Base-by-base conservation (phyloP, 352 stramenopile genomes). In the Aphanomyces cochlioides region DNA sequence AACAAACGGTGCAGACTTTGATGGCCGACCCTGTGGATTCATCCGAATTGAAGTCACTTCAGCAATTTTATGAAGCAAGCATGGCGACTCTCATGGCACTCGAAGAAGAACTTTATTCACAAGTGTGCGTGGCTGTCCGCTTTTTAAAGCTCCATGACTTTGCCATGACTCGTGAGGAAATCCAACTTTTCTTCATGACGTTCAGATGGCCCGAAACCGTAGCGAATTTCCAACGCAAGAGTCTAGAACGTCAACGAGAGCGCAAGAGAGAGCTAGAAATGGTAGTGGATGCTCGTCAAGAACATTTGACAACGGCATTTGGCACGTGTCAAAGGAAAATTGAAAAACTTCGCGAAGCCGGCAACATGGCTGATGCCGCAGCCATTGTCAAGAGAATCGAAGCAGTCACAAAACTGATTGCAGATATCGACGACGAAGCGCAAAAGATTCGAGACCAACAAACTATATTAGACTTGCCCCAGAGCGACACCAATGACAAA, bases 191-290 rank as follows among this genome's bases (percentile, higher is more conserved):
- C 65, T 92, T 95, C 69, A 94, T 81, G 28, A 94, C 88, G 10
- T 96, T 93, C 69, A 80, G 87, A 7, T 98, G 92, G 93, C 92
- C 93, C 7, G 85, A 94, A 63, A 95, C 90, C 40, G 89, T 98
- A 57, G 96, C 96, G 74, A 80, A 82, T 0, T 97, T 96, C 75
- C 88, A 97, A 60, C 75, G 87, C n/a, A 93, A 93, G 73, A 95
- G 86, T 70, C 89, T 95, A 53, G 92, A 98, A 74, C 78, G 96
- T 4, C 90, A 97, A 72, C 88, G 84, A 34, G 93, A 91, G 64
- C 79, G 93, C 0, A 93, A 97, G 72, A 81, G 90, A 65, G 90
- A 97, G 65, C 67, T 97, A 40, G 89, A 97, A 63, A 74, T 95
- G 5, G 90, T 96, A 38, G 84, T 96, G 8, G 89, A 97, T 72